Percentiles rank a stretch among this genome's conserved stretches.
Evolutionary conservation across 495 filamentous ascomycete genomes (phyloP).

Genomic region (Filosporella fistucella): DNA sequence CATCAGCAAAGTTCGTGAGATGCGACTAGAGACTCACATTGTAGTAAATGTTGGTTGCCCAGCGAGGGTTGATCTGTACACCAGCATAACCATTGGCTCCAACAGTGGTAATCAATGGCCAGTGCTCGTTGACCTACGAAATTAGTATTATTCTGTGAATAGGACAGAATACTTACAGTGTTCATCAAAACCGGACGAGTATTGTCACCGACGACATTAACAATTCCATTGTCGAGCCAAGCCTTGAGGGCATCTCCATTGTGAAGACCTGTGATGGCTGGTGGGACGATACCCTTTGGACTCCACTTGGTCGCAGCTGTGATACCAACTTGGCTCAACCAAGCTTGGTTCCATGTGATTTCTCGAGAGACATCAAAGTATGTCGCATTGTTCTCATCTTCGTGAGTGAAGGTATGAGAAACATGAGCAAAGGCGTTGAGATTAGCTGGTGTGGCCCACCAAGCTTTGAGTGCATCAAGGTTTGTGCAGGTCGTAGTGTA

Average conservation of each 20-base stretch:
- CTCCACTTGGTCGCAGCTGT: slow-evolving; percentile 37
- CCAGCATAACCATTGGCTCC: slow-evolving; percentile 50
- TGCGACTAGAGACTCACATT: slow-evolving; percentile 29
- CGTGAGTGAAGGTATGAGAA: slow-evolving; percentile 62
- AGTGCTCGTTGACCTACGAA: slow-evolving; percentile 40
- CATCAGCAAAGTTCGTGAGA: not conserved
- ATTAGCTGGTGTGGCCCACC: slow-evolving; percentile 44
- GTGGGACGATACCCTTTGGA: slow-evolving; percentile 52
- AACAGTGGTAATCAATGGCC: slow-evolving; percentile 50
- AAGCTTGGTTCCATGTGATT: slow-evolving; percentile 56
- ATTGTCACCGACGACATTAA: slow-evolving; percentile 59
- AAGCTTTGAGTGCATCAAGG: slow-evolving; percentile 44
- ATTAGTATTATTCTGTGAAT: no score
- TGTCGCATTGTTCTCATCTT: slow-evolving; percentile 56
- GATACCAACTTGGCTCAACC: slow-evolving; percentile 49
- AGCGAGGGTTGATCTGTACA: slow-evolving; percentile 54
- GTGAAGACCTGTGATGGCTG: slow-evolving; percentile 60
- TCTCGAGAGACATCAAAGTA: slow-evolving; percentile 52
- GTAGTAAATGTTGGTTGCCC: slow-evolving; percentile 61
- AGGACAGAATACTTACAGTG: no score
- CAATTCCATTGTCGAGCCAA: slow-evolving; percentile 54
- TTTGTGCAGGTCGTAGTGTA: slow-evolving; percentile 44
- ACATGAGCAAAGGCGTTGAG: slow-evolving; percentile 48
- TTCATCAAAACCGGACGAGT: slow-evolving; percentile 49
- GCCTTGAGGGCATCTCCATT: slow-evolving; percentile 59